These are phyloP conservation scores for Hemileccinum impolitum DNA, from an alignment of 768 basidiomycete genomes.

Conservation along the genomic window DNA sequence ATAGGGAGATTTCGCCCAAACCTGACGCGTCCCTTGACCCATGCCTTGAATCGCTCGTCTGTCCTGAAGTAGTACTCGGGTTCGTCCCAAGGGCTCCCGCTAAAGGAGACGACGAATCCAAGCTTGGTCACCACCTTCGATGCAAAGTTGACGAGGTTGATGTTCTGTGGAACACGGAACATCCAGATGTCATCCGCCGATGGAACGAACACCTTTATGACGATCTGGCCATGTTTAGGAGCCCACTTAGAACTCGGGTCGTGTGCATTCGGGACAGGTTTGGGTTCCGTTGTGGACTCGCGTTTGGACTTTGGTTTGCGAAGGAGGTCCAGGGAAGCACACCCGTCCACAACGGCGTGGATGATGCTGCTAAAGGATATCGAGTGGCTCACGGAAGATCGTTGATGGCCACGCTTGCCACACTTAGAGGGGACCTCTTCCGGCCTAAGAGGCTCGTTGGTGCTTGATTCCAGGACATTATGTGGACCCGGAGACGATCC, in stretches of 20 bases:
- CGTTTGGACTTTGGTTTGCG: constrained; percentile 12
- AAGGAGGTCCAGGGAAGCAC: constrained; percentile 16
- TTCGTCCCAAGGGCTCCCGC: constrained; percentile 29
- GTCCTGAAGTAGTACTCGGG: constrained; percentile 29
- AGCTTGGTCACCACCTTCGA: constrained; percentile 33
- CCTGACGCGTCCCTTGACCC: constrained; percentile 33
- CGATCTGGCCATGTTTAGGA: constrained; percentile 32
- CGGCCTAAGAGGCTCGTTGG: background rate
- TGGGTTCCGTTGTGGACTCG: background rate
- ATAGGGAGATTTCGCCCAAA: constrained; percentile 35
- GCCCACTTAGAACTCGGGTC: constrained; percentile 26
- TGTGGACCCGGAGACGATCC: background rate
- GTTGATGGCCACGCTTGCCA: constrained; percentile 5
- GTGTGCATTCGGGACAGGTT: background rate
- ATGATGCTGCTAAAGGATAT: constrained; percentile 15
- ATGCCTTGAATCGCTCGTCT: constrained; percentile 32
- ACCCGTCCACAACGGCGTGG: constrained; percentile 13
- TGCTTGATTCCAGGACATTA: background rate
- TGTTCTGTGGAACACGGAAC: constrained; percentile 32
- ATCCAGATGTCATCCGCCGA: constrained; percentile 40
- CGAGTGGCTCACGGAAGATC: constrained; percentile 14
- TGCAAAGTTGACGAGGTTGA: constrained; percentile 30
- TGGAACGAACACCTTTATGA: constrained; percentile 40
- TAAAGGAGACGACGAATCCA: constrained; percentile 35
- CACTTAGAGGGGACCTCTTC: background rate